A percentile compares a stretch with the other conserved stretches of the same genome.
Conservation (phyloP, 768 basidiomycete species). For the Boletus eberwhitei region DNA sequence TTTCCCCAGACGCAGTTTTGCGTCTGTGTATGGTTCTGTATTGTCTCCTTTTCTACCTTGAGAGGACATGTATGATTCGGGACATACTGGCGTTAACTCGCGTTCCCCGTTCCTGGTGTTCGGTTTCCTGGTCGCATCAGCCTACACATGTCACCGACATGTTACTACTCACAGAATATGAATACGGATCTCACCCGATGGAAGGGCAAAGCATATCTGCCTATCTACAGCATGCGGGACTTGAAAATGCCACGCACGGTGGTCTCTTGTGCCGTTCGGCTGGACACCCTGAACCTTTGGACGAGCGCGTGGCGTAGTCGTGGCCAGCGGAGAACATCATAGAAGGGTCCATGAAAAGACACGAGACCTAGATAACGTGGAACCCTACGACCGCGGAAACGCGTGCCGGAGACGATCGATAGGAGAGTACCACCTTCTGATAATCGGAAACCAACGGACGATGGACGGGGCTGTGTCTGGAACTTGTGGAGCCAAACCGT, state of each 20-base stretch:
- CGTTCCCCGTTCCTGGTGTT: neutral
- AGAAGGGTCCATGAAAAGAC: neutral
- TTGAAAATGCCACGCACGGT: neutral
- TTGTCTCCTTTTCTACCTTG: neutral
- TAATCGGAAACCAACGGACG: neutral
- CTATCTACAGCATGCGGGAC: neutral
- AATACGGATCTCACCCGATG: conserved; percentile 3
- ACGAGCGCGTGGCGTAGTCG: neutral
- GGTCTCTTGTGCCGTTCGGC: neutral
- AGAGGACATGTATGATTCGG: conserved; percentile 7
- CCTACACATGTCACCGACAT: neutral
- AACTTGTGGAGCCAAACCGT: neutral
- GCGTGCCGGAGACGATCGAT: neutral
- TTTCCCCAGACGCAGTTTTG: neutral
- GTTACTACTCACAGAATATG: conserved; percentile 4
- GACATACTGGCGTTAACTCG: conserved; percentile 6
- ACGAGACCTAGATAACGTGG: neutral
- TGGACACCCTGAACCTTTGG: neutral
- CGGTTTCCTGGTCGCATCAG: neutral
- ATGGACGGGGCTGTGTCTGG: neutral
- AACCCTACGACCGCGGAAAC: neutral
- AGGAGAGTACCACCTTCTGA: neutral
- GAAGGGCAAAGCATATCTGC: neutral
- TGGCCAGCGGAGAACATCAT: conserved; percentile 1
- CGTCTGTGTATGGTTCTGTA: conserved; percentile 3